Conservation (phyloP, 2,329 filamentous ascomycete species). For the Ophiostoma sp. region DNA sequence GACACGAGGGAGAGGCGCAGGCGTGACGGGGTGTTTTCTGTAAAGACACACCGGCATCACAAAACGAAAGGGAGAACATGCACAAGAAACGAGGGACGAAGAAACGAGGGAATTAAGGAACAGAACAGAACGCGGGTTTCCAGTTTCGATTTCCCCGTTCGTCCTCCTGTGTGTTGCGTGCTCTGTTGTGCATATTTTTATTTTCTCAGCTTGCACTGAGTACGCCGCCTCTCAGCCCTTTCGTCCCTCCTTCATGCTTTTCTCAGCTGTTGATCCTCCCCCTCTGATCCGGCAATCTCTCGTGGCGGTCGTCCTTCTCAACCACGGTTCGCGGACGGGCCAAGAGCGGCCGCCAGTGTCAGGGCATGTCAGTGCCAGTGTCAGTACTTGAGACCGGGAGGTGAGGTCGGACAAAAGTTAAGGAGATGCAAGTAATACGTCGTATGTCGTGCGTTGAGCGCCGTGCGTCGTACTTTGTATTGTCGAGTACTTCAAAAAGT, state of each 20-base stretch:
- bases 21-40: not conserved
- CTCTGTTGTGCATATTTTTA: not conserved
- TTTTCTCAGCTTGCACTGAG: not conserved
- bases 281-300: slow-evolving; percentile 27
- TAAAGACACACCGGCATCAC: not conserved
- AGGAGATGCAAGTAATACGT: not conserved
- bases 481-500: not conserved
- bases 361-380: not conserved
- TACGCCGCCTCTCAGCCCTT: slow-evolving; percentile 8
- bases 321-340: slow-evolving; percentile 18
- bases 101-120: not conserved
- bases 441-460: not conserved
- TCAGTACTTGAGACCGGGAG: too few species aligned
- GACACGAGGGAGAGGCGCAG: slow-evolving; percentile 5
- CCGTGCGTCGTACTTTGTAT: not conserved
- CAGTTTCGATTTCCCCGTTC: not conserved
- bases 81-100: not conserved
- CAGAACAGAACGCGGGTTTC: not conserved
- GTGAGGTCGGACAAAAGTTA: not conserved
- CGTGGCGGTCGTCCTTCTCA: slow-evolving; percentile 10
- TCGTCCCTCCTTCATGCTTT: not conserved
- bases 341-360: slow-evolving; percentile 22
- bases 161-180: not conserved
- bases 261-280: slow-evolving; percentile 23
- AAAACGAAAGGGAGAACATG: not conserved